Percentiles rank a stretch among this genome's conserved stretches.
Evolutionary conservation across 768 basidiomycete species (phyloP).

Genomic region (Russula vinacea): DNA sequence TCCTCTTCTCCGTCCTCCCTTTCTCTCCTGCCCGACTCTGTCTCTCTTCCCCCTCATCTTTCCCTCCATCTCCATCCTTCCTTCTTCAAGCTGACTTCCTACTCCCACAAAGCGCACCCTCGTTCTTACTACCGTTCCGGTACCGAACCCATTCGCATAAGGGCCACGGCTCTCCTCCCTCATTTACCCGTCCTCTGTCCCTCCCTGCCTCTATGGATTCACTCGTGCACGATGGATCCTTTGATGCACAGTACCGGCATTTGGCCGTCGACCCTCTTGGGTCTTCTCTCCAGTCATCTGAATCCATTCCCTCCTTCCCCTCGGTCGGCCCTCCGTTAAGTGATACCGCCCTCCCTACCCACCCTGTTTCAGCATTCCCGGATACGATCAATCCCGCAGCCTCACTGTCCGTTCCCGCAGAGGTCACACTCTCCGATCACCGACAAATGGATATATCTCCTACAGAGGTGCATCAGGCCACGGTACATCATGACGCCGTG

Average conservation of each 20-base stretch:
- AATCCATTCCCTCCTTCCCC: conserved; percentile 25
- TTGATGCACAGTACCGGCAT: conserved; percentile 25
- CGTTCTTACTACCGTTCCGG: conserved; percentile 21
- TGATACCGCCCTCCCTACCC: conserved; percentile 31
- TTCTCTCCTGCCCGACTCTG: background rate
- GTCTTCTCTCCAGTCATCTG: conserved; percentile 20
- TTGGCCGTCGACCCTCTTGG: conserved; percentile 9
- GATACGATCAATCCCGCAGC: conserved; percentile 31
- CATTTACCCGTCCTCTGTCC: background rate
- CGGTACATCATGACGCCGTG: conserved; percentile 19
- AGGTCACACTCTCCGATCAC: conserved; percentile 30
- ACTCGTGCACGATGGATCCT: conserved; percentile 17
- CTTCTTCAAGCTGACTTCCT: conserved; percentile 25
- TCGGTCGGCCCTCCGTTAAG: conserved; percentile 27
- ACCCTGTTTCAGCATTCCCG: conserved; percentile 31
- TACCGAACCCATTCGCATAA: conserved; percentile 21
- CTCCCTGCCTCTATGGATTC: conserved; percentile 18
- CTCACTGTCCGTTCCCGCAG: conserved; percentile 29
- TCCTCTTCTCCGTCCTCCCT: background rate
- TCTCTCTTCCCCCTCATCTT: background rate
- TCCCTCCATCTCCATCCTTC: conserved; percentile 1
- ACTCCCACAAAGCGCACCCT: conserved; percentile 13
- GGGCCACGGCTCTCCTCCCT: conserved; percentile 4
- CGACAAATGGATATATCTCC: conserved; percentile 33
- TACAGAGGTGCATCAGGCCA: conserved; percentile 20